phyloP scores from a whole-genome alignment of 1,284 basidiomycete species.

The Anthracocystis setariae region DNA sequence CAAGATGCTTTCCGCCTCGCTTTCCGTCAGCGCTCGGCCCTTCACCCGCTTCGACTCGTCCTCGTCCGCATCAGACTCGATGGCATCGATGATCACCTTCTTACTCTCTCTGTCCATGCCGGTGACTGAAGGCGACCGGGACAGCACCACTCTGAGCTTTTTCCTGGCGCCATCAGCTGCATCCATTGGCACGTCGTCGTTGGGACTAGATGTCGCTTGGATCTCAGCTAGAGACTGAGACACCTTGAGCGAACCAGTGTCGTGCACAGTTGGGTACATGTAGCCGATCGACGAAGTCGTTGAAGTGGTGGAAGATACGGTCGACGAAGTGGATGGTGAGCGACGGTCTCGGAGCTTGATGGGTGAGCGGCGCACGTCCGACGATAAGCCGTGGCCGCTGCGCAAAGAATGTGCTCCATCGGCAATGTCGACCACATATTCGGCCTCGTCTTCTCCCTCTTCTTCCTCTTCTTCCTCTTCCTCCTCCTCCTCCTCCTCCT shows the following conservation, averaged over 20 bases:
- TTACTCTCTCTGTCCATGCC: slow-evolving; percentile 3
- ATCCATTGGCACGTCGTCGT: background rate
- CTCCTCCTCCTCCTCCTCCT: slow-evolving; percentile 29
- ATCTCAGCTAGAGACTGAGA: slow-evolving; percentile 31
- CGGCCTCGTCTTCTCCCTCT: slow-evolving; percentile 13
- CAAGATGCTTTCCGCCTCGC: slow-evolving; percentile 36
- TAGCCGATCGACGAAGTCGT: slow-evolving; percentile 34
- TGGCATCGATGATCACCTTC: slow-evolving; percentile 6
- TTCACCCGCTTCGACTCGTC: slow-evolving; percentile 8
- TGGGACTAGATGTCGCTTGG: slow-evolving; percentile 15
- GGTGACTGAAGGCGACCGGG: slow-evolving; percentile 6
- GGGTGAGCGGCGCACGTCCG: slow-evolving; percentile 6
- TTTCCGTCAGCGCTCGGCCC: slow-evolving; percentile 28
- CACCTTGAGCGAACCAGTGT: slow-evolving; percentile 37
- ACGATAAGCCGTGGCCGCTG: background rate
- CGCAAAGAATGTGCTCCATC: background rate
- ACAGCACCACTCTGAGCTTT: slow-evolving; percentile 18
- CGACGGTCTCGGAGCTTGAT: slow-evolving; percentile 18
- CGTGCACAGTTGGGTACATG: slow-evolving; percentile 29
- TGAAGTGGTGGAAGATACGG: slow-evolving; percentile 10
- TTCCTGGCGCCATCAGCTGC: slow-evolving; percentile 10
- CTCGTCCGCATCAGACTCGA: slow-evolving; percentile 16
- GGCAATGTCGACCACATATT: slow-evolving; percentile 17
- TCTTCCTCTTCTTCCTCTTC: slow-evolving; percentile 28
- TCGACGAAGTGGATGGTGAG: slow-evolving; percentile 19